Evolutionary conservation across 2,329 filamentous ascomycete genomes (phyloP).

Genomic region (Bertia moriformis): DNA sequence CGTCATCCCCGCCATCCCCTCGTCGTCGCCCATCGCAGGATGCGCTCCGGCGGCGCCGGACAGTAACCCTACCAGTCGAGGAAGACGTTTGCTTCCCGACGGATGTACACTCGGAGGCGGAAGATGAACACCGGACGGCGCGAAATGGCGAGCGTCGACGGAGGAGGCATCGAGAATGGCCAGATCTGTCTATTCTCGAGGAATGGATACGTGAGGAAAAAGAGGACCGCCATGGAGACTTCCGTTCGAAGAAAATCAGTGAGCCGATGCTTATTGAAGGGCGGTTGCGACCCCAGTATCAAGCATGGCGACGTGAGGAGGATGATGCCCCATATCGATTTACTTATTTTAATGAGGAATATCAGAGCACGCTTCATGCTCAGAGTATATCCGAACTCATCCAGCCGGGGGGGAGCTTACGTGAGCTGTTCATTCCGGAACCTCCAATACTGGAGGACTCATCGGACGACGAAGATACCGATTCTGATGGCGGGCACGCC

Average conservation of each 20-base stretch:
- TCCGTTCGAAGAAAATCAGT: slow-evolving; percentile 78
- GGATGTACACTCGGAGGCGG: not conserved
- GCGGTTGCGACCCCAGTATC: slow-evolving; percentile 65
- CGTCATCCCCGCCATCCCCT: not conserved
- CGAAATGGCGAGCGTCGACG: slow-evolving; percentile 38
- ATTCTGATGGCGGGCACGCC: slow-evolving; percentile 23
- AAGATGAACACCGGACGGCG: slow-evolving; percentile 17
- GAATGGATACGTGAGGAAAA: slow-evolving; percentile 81
- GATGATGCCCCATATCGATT: slow-evolving; percentile 89
- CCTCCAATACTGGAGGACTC: slow-evolving; percentile 63
- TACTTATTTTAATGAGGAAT: slow-evolving; percentile 97
- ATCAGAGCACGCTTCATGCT: slow-evolving; percentile 89
- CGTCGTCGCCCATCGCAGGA: not conserved
- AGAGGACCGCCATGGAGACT: slow-evolving; percentile 54
- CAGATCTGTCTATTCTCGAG: slow-evolving; percentile 68
- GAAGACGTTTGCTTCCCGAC: slow-evolving; percentile 1
- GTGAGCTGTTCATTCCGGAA: slow-evolving; percentile 80
- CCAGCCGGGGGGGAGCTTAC: slow-evolving; percentile 71
- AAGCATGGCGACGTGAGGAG: slow-evolving; percentile 71
- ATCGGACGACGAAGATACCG: slow-evolving; percentile 49
- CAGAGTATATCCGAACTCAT: slow-evolving; percentile 87
- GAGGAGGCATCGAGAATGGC: slow-evolving; percentile 49
- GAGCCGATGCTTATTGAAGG: slow-evolving; percentile 89
- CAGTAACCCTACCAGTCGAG: not conserved
- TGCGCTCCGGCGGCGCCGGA: not conserved